Base-by-base conservation (phyloP, 257 asterid genomes). In the Primulina huaijiensis region DNA sequence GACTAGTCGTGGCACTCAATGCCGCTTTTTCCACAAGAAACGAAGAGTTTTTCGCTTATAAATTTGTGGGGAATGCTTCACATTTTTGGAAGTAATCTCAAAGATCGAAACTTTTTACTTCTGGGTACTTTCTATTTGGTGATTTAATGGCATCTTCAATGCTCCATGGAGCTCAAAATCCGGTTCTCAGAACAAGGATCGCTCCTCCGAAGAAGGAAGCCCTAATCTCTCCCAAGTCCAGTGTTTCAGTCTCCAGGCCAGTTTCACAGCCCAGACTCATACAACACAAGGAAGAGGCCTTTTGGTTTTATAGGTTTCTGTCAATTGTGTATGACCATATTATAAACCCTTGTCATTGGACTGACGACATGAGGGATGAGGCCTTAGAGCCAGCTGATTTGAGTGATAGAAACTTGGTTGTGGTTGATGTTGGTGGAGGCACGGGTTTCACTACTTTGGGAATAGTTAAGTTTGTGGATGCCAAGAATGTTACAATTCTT, bases 261-360 rank as follows among this genome's bases (percentile, higher is more conserved):
- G 89, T 88, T 14, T 89, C 96, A 20, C 95, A 90, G 78, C 96
- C 91, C 5, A 76, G 97, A 62, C 90, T 90, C 90, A 90, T 93
- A 6, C 99, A 93, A 82, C 96, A 90, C 83, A 90, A 93, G 79
- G 82, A 90, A 60, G 99, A 89, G 80, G 99, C 99, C 0, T 93
- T 89, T 69, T 93, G 99, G 99, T 90, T 93, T 34, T 93, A 90
- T 55, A 78, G 97, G 62, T 89, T 93, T 59, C 82, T 93, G 0
- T 93, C 99, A 5, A 90, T 93, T 56, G 96, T 89, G 76, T 93
- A 93, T 74, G 96, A 93, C 83, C 97, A 89, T 72, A 81, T 90
- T n/a, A 86, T 93, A 35, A 90, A 90, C 83, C 99, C 99, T 19
- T 95, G 96, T 12, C 99, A 93, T 60, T 90, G 97, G 97, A 93